Base-by-base conservation (phyloP, 2,329 filamentous ascomycete species). In the Gnomoniopsis smithogilvyi region DNA sequence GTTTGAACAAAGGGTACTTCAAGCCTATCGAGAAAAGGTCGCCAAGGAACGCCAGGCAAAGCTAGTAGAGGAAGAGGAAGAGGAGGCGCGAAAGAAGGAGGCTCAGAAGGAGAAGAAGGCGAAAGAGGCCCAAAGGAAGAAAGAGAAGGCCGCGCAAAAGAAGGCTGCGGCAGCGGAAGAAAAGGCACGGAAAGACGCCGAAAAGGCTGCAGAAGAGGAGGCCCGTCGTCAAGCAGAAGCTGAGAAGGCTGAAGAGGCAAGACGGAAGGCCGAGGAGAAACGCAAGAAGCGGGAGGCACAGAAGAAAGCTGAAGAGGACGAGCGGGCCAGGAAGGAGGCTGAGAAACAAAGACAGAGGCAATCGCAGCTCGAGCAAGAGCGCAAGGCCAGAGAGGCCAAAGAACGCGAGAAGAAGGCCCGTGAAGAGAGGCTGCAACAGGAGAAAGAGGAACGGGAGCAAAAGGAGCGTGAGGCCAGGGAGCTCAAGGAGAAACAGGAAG, bases 11-110 rank as follows among this genome's bases (percentile, higher is more conserved):
- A 85, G 95, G 64, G 95, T 99, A 22, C 81, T 99, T 60, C 94
- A 91, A 46, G 95, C 95, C n/a, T 99, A 99, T 76, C 90, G 92
- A 73, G 94, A 98, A 76, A 97, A 97, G 73, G 94, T 99, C 3
- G 92, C 95, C 19, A 87, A 89, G 67, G 94, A 99, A 76, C 90
- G 95, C 30, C 94, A 97, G 70, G 83, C 90, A 69, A 92, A 92
- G 72, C 86, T 99, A 22, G 81, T 99, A 26, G 90, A 97, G 71
- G 95, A 99, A 73, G 80, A 97, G 2, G 88, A 93, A 65, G 91
- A 96, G 70, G 95, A 99, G 72, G 84, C 85, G 63, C 85, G 86
- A 57, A 84, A 88, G 52, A 87, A 90, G 62, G 84, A 87, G 54
- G 85, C 94, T 72, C 89, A 90, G 63, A 93, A 95, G 71, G 92